These are phyloP conservation scores for Botrytis galanthina DNA, from an alignment of 2,329 filamentous ascomycete genomes.

Conservation along the genomic window DNA sequence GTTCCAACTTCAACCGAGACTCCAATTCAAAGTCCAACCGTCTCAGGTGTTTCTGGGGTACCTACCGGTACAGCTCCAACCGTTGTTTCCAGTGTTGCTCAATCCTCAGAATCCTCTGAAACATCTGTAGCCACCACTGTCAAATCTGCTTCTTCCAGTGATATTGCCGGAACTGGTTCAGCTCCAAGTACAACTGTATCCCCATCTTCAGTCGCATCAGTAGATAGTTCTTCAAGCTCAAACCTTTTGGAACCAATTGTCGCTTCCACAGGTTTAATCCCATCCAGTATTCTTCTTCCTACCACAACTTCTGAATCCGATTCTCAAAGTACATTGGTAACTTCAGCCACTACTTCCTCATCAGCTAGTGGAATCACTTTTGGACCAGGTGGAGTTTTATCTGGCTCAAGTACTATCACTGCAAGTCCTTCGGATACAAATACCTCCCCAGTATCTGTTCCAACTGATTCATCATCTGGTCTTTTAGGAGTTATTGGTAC, in stretches of 20 bases:
- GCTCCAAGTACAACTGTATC: background rate
- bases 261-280: slow-evolving; percentile 22
- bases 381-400: slow-evolving; percentile 36
- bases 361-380: slow-evolving; percentile 33
- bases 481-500: slow-evolving; percentile 10
- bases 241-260: slow-evolving; percentile 21
- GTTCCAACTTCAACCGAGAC: background rate
- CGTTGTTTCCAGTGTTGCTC: background rate
- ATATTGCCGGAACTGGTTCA: background rate
- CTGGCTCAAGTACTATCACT: slow-evolving; percentile 13
- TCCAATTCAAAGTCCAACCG: background rate
- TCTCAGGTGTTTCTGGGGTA: slow-evolving; percentile 4
- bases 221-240: slow-evolving; percentile 4
- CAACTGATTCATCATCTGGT: slow-evolving; percentile 19
- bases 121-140: background rate
- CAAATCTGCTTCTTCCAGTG: background rate
- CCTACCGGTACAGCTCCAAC: slow-evolving; percentile 4
- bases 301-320: slow-evolving; percentile 15
- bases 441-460: slow-evolving; percentile 20
- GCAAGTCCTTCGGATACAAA: slow-evolving; percentile 18
- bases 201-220: background rate
- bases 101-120: background rate
- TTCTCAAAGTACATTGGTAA: slow-evolving; percentile 3
- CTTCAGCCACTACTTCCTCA: slow-evolving; percentile 22
- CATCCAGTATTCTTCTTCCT: slow-evolving; percentile 23